These are phyloP conservation scores for Gynandropsis gynandra DNA, from an alignment of 345 rosid genomes.

Conservation along the genomic window DNA sequence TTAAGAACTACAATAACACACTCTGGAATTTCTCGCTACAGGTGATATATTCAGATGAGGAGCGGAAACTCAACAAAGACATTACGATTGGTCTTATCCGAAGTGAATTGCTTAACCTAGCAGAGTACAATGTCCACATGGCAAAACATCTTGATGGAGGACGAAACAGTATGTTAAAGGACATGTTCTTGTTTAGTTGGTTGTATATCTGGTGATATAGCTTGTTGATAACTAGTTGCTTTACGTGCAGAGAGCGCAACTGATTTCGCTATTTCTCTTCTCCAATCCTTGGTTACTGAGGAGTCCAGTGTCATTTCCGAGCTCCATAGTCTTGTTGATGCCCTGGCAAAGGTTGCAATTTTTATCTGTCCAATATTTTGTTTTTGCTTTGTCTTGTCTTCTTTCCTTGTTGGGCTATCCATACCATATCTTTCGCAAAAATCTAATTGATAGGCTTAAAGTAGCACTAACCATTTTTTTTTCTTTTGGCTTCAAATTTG, in stretches of 20 bases:
- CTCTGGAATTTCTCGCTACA: constrained; percentile 24
- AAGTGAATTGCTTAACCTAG: constrained; percentile 80
- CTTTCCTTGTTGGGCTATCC: constrained; percentile 10
- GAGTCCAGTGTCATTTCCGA: constrained; percentile 90
- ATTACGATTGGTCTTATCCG: constrained; percentile 77
- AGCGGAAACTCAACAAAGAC: constrained; percentile 86
- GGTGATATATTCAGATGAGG: constrained; percentile 96
- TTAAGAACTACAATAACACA: constrained; percentile 9
- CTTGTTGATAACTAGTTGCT: constrained; percentile 11
- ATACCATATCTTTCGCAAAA: not conserved
- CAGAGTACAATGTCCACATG: constrained; percentile 91
- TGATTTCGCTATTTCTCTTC: constrained; percentile 74
- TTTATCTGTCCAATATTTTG: not conserved
- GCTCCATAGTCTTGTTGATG: constrained; percentile 90
- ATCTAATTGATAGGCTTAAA: not conserved
- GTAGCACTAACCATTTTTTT: not conserved
- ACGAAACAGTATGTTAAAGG: constrained; percentile 62
- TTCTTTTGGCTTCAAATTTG: constrained; percentile 6
- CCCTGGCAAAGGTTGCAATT: constrained; percentile 63
- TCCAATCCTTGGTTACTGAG: constrained; percentile 70
- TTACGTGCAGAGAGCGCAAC: constrained; percentile 71
- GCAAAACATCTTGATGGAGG: constrained; percentile 95
- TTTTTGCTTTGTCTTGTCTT: constrained; percentile 5
- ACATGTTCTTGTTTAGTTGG: not conserved
- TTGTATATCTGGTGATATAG: not conserved